Evolutionary conservation across 2,329 filamentous ascomycete species (phyloP).

Genomic region (Neofusicoccum parvum): DNA sequence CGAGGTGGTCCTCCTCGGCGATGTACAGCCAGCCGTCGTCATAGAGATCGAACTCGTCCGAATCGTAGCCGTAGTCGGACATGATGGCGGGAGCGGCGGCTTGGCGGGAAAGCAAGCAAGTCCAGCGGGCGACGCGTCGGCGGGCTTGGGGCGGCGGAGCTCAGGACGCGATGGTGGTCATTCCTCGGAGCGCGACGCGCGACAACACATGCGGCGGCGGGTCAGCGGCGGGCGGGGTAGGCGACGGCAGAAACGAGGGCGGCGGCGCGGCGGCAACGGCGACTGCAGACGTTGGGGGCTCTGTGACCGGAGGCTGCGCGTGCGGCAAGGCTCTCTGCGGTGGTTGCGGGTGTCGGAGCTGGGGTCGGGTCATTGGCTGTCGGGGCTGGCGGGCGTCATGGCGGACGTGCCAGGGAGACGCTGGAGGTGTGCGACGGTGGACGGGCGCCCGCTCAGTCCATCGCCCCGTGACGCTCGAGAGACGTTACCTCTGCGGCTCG

Average conservation of each 20-base stretch:
- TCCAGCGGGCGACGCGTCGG: neutral
- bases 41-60: constrained; percentile 39
- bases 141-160: neutral
- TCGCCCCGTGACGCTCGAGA: neutral
- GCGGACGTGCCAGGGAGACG: neutral
- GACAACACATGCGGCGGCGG: constrained; percentile 1
- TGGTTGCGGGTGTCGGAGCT: neutral
- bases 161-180: neutral
- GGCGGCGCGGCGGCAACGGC: neutral
- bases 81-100: constrained; percentile 28
- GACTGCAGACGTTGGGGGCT: neutral
- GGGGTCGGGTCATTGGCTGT: neutral
- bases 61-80: constrained; percentile 47
- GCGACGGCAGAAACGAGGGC: too few species aligned
- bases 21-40: constrained; percentile 50
- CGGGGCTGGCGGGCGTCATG: neutral
- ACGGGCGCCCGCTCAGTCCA: neutral
- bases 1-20: constrained; percentile 45
- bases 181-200: constrained; percentile 9
- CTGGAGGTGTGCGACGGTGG: neutral
- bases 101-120: neutral
- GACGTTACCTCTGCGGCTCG: neutral
- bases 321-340: neutral
- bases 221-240: neutral
- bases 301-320: neutral